Base-by-base conservation (phyloP, 75 land plant species). In the Picea glauca region DNA sequence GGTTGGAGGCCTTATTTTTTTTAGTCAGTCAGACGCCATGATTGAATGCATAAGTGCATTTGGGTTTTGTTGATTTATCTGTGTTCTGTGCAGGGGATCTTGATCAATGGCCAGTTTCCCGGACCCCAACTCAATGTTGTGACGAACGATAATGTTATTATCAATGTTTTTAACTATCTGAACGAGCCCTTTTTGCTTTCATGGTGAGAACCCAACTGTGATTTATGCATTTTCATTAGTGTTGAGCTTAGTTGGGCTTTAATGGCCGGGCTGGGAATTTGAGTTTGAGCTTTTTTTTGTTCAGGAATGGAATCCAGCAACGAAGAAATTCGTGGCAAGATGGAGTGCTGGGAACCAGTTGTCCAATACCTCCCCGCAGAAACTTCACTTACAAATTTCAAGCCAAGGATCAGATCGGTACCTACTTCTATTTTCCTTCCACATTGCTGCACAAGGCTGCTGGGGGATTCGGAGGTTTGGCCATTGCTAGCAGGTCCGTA, bases 391-490 rank as follows among this genome's bases (percentile, higher is more conserved):
- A 91, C 81, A 61, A 74, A 1, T 78, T 91, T 54, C 90, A 90
- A 58, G 77, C 82, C 59, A 91, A 91, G 78, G 93, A 91, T 78
- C 94, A 92, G 87, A 88, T 91, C n/a, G 93, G 92, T 0, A 87
- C 83, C 75, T 89, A 67, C 84, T 87, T 80, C 77, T 91, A 90
- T 82, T 91, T 79, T 79, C 93, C 93, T 13, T 85, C 90, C 31
- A 75, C 81, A 8, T 56, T 12, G 20, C 68, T 91, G 74, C 92
- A 91, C 78, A 90, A 83, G 26, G 93, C 92, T 23, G 93, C 88
- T 46, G 93, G 93, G 8, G 94, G 90, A 20, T 92, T 79, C 61
- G 93, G 94, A 1, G 90, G 90, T 20, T 62, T 90, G 56, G 67
- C 78, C 12, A 81, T 91, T 20, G 81, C 80, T 65, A 91, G 90